Evolutionary conservation across 2,329 filamentous ascomycete species (phyloP).

Genomic region (Neopestalotiopsis clavispora): DNA sequence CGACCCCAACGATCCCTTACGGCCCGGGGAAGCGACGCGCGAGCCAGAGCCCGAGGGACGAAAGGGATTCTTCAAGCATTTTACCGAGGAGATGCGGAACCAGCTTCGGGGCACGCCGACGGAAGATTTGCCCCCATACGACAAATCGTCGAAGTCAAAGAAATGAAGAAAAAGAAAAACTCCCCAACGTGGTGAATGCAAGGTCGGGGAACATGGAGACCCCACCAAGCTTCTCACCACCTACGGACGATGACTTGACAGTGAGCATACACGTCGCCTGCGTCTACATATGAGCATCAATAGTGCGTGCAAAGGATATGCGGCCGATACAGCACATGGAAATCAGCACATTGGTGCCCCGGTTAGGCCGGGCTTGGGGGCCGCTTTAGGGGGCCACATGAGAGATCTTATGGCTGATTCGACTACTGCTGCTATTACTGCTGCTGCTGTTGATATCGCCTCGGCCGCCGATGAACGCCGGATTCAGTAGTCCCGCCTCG

Average conservation of each 20-base stretch:
- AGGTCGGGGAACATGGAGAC: neutral
- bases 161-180: neutral
- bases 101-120: conserved; percentile 50
- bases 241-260: neutral
- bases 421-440: neutral
- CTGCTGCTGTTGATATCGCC: neutral
- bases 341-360: too few species aligned
- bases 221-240: neutral
- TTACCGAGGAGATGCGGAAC: conserved; percentile 55
- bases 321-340: too few species aligned
- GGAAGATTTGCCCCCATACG: conserved; percentile 1
- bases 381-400: neutral
- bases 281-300: too few species aligned
- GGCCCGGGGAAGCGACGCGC: conserved; percentile 55
- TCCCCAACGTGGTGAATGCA: neutral
- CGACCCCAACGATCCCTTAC: conserved; percentile 54
- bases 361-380: too few species aligned
- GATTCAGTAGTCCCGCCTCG: neutral
- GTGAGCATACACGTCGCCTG: too few species aligned
- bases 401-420: neutral
- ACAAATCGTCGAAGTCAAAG: neutral
- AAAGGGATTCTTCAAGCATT: conserved; percentile 49
- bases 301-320: too few species aligned
- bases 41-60: conserved; percentile 34
- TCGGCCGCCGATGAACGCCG: neutral